phyloP scores from a whole-genome alignment of 1,284 basidiomycete genomes.

The Malassezia obtusa region DNA sequence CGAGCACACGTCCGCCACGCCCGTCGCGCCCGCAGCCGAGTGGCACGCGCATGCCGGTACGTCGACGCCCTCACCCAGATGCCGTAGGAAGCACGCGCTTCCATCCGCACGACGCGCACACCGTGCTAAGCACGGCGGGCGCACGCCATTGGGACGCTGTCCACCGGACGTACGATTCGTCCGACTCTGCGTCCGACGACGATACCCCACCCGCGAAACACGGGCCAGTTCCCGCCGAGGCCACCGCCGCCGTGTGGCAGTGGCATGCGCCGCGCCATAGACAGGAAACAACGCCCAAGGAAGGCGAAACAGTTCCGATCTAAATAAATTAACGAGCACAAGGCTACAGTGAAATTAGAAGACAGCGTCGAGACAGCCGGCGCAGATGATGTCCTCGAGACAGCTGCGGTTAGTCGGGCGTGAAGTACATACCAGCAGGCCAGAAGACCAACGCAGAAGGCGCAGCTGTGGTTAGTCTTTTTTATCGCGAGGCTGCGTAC shows the following conservation, averaged over 20 bases:
- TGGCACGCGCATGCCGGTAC: conserved; percentile 12
- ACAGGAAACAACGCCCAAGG: no score
- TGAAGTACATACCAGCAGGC: conserved; percentile 17
- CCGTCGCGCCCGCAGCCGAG: background rate
- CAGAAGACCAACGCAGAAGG: conserved; percentile 12
- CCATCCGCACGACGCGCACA: background rate
- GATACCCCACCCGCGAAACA: background rate
- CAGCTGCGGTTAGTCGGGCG: conserved; percentile 14
- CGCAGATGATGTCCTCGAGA: conserved; percentile 19
- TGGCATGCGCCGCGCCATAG: no score
- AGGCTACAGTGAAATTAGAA: no score
- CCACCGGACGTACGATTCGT: background rate
- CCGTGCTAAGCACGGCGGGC: conserved; percentile 3
- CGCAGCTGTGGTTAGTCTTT: conserved; percentile 10
- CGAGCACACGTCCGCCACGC: background rate
- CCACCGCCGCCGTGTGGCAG: no score
- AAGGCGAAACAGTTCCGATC: no score
- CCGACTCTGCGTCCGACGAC: background rate
- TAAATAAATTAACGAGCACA: no score
- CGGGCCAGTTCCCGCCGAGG: background rate
- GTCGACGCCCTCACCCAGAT: conserved; percentile 1
- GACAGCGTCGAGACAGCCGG: conserved; percentile 17
- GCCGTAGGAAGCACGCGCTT: conserved; percentile 13
- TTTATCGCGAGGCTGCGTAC: conserved; percentile 1
- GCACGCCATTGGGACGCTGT: conserved; percentile 7